Base-by-base conservation (phyloP, 2,329 filamentous ascomycete species). In the Trichoderma cornu-damae region DNA sequence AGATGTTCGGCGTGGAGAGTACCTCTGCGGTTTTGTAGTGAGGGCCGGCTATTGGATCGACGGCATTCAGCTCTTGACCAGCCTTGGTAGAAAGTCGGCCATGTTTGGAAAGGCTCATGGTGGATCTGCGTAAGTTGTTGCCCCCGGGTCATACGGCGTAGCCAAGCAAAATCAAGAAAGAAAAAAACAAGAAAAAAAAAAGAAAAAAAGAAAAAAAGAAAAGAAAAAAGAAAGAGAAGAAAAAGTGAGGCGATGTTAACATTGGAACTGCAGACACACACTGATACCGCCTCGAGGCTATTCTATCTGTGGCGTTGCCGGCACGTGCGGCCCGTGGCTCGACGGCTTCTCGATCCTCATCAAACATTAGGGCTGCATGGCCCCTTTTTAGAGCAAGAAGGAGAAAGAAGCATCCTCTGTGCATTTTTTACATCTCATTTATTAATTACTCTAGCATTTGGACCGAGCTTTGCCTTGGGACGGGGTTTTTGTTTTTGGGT, bases 211-310 rank as follows among this genome's bases (percentile, higher is more conserved):
- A n/a, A n/a, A n/a, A n/a, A n/a, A n/a, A n/a, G n/a, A n/a, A n/a
- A n/a, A n/a, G n/a, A n/a, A n/a, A n/a, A n/a, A n/a, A n/a, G n/a
- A n/a, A n/a, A n/a, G n/a, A n/a, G n/a, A 35, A 12, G 3, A n/a
- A 35, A 11, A 9, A 37, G 22, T n/a, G 11, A 34, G n/a, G 6
- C 6, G 40, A 40, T 61, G 46, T 66, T 71, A 59, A 72, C 61
- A 22, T 16, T 56, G 6, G 20, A 8, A 24, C 14, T 22, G 1
- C 64, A 96, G 93, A 61, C 87, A 92, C 70, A 94, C 86, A 32
- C 79, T 99, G 60, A 89, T 97, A 64, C 90, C 93, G 51, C 94
- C 94, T 9, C 81, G 88, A 63, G 93, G 93, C 48, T 96, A 94
- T 74, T 89, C 80, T 63, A 87, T 97, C 67, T 92, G 89, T 60